Conservation (phyloP, 192 early-diverging fungal species). For the Mortierella antarctica region DNA sequence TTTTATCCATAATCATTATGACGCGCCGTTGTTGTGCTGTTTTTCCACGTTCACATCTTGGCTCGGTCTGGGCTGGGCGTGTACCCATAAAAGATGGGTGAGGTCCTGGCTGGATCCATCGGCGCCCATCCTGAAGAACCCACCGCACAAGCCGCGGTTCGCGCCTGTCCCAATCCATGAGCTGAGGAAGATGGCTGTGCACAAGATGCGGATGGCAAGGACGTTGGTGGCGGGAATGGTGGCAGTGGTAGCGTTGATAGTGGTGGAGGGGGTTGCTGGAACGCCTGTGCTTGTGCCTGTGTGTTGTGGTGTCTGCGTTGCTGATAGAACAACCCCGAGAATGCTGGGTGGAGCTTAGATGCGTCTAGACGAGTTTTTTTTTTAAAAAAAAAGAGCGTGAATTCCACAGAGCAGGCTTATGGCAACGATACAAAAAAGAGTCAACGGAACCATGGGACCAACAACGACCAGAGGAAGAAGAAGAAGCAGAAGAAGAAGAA, state of each 20-base stretch:
- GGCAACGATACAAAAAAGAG: neutral
- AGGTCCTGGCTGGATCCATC: slow-evolving; percentile 33
- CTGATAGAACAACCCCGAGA: slow-evolving; percentile 44
- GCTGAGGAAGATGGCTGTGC: neutral
- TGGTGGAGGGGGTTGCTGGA: neutral
- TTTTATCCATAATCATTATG: neutral
- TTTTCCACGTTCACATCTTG: slow-evolving; percentile 26
- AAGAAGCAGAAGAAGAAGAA: neutral
- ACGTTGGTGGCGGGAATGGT: neutral
- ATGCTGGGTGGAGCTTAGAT: slow-evolving; percentile 36
- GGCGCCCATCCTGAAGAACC: neutral
- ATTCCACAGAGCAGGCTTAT: too few relatives aligned
- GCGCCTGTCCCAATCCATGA: neutral
- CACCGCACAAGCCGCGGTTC: neutral
- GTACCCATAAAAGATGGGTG: slow-evolving; percentile 40
- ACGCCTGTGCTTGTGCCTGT: too few relatives aligned
- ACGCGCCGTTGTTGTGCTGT: neutral
- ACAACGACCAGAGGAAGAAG: neutral
- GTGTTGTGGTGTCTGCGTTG: slow-evolving; percentile 20
- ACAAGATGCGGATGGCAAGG: neutral
- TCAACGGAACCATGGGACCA: neutral
- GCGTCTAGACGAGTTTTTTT: slow-evolving; percentile 25
- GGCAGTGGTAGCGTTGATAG: slow-evolving; percentile 3
- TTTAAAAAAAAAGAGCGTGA: neutral
- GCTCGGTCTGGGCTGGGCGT: slow-evolving; percentile 20